Evolutionary conservation across 805 yeast species (phyloP).

Genomic region (Hemisphaericaspora nanyangensis): DNA sequence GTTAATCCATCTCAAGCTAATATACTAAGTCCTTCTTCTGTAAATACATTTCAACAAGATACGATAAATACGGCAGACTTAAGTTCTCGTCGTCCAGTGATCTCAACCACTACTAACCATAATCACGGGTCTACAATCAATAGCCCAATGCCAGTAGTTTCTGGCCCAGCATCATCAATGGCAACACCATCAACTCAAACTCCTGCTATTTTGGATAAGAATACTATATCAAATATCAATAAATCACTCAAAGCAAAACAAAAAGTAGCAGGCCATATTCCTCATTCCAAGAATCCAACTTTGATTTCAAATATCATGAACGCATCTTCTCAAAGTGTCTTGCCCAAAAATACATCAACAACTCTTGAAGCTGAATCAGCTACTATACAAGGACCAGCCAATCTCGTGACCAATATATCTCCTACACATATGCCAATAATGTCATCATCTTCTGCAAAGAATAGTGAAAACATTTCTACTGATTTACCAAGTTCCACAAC

Average conservation of each 20-base stretch:
- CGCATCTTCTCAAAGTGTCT: conserved; percentile 28
- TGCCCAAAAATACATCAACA: conserved; percentile 12
- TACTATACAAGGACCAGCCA: neutral
- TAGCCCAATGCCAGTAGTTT: neutral
- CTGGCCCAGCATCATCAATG: neutral
- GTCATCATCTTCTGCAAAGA: neutral
- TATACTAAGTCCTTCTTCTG: neutral
- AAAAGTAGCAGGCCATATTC: conserved; percentile 31
- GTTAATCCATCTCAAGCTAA: neutral
- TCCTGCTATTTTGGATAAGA: conserved; percentile 18
- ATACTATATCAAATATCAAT: conserved; percentile 37
- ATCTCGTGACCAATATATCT: neutral
- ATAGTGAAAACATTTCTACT: neutral
- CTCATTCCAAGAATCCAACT: conserved; percentile 32
- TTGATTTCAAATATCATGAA: conserved; percentile 33
- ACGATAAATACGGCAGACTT: neutral
- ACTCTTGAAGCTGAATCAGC: neutral
- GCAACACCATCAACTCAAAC: conserved; percentile 6
- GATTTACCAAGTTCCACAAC: conserved; percentile 1
- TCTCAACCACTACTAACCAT: neutral
- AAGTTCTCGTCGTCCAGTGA: neutral
- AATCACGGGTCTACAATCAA: neutral
- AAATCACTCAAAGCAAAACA: conserved; percentile 42
- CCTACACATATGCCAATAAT: neutral
- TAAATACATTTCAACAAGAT: neutral